A percentile compares a stretch with the other conserved stretches of the same genome.
These are phyloP conservation scores for Suillus variegatus DNA, from an alignment of 768 basidiomycete species.

Conservation along the genomic window DNA sequence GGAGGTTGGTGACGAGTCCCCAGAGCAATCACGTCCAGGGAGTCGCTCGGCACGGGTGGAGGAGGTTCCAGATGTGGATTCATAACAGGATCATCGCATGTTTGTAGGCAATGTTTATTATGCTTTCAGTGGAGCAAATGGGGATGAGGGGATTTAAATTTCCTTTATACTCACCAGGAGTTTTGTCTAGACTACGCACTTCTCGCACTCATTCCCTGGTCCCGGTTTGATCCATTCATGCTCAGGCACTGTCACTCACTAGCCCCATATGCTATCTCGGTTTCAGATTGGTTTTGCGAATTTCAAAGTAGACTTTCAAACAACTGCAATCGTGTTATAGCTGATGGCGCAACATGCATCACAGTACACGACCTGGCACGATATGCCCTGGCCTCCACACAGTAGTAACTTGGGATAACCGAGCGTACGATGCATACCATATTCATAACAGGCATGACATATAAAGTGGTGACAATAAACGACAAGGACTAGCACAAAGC, in stretches of 20 bases:
- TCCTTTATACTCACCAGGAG: not conserved
- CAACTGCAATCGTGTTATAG: not conserved
- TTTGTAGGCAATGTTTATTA: not conserved
- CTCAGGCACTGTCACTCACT: no score
- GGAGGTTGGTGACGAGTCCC: constrained; percentile 36
- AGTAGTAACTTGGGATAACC: not conserved
- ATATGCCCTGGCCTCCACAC: not conserved
- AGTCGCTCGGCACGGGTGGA: constrained; percentile 45
- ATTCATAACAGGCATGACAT: constrained; percentile 5
- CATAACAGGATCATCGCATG: constrained; percentile 16
- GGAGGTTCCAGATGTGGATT: constrained; percentile 46
- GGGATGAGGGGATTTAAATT: not conserved
- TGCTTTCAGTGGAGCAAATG: not conserved
- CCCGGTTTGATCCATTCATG: not conserved
- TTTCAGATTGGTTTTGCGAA: not conserved
- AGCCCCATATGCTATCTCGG: no score
- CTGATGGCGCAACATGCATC: not conserved
- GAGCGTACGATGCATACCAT: constrained; percentile 1
- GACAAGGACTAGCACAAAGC: not conserved
- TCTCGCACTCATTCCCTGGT: not conserved
- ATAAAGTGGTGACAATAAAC: not conserved
- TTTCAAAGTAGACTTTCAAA: not conserved
- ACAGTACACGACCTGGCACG: not conserved
- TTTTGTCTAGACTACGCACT: not conserved
- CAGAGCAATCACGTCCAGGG: constrained; percentile 32